These are phyloP conservation scores for Bolboschoenoplectus hybrid DNA, from an alignment of 202 grass and related monocot genomes.

Conservation along the genomic window DNA sequence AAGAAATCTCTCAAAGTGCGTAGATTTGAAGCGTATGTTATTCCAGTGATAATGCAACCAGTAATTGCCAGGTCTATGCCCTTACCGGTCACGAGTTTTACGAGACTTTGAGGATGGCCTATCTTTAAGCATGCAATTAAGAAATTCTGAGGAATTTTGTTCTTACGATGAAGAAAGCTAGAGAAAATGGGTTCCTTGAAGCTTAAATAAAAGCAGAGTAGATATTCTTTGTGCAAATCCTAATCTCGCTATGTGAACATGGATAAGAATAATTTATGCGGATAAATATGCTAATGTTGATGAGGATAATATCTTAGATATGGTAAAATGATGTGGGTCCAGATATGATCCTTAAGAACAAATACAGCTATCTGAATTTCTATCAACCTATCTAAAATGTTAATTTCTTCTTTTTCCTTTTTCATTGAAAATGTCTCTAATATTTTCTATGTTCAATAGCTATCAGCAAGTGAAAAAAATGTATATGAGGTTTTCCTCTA, in stretches of 20 bases:
- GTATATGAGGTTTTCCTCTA: too few relatives aligned
- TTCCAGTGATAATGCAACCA: background rate
- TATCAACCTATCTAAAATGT: background rate
- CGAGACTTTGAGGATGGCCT: background rate
- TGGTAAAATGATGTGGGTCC: background rate
- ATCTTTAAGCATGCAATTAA: conserved; percentile 3
- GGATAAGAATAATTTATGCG: background rate
- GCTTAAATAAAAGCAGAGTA: background rate
- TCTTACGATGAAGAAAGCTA: background rate
- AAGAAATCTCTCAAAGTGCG: background rate
- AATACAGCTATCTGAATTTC: background rate
- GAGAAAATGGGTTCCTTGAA: conserved; percentile 4
- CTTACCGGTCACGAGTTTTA: background rate
- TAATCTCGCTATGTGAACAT: background rate
- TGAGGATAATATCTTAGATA: background rate
- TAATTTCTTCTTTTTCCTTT: background rate
- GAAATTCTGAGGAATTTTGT: background rate
- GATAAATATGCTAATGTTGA: background rate
- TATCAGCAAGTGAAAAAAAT: background rate
- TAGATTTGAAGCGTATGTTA: background rate
- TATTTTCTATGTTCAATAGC: background rate
- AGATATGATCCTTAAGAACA: background rate
- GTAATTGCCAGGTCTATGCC: background rate
- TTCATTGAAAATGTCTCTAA: background rate
- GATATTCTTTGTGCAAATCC: background rate